A percentile compares a stretch with the other conserved stretches of the same genome.
phyloP scores from a whole-genome alignment of 176 grass and related monocot species.

The Carex littledalei region DNA sequence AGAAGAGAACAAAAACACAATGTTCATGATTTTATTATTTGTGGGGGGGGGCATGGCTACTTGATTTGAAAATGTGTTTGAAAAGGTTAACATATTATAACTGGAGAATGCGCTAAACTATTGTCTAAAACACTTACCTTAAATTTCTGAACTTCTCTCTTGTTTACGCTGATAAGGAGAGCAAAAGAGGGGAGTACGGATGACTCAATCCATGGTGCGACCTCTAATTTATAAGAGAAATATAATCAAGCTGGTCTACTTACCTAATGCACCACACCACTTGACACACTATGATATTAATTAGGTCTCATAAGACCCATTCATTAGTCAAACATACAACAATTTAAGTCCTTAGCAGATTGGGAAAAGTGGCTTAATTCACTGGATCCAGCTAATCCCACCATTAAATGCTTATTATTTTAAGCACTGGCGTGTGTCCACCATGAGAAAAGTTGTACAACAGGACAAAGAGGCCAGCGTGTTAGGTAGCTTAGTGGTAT shows the following conservation, averaged over 20 bases:
- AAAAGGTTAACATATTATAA: not conserved
- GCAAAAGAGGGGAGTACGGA: not conserved
- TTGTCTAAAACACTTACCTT: not conserved
- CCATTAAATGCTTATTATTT: not conserved
- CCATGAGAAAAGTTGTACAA: conserved; percentile 12
- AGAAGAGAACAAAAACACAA: not conserved
- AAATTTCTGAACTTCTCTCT: conserved; percentile 8
- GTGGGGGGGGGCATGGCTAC: not conserved
- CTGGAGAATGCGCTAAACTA: not conserved
- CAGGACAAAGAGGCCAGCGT: not conserved
- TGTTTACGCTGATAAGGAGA: not conserved
- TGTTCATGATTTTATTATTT: not conserved
- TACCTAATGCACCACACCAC: not conserved
- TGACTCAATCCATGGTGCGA: not conserved
- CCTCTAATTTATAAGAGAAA: conserved; percentile 26
- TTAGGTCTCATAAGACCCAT: not conserved
- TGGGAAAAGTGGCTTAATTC: not conserved
- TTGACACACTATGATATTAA: not conserved
- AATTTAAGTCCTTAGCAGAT: not conserved
- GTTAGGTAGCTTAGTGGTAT: not conserved
- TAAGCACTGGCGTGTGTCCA: conserved; percentile 28
- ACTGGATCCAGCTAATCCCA: not conserved
- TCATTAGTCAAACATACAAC: not conserved
- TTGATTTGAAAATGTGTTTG: not conserved
- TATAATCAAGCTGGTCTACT: not conserved